Evolutionary conservation across 768 basidiomycete species (phyloP), one percentile per base, ranked within the genome.

Genomic region (Kwoniella pini): DNA sequence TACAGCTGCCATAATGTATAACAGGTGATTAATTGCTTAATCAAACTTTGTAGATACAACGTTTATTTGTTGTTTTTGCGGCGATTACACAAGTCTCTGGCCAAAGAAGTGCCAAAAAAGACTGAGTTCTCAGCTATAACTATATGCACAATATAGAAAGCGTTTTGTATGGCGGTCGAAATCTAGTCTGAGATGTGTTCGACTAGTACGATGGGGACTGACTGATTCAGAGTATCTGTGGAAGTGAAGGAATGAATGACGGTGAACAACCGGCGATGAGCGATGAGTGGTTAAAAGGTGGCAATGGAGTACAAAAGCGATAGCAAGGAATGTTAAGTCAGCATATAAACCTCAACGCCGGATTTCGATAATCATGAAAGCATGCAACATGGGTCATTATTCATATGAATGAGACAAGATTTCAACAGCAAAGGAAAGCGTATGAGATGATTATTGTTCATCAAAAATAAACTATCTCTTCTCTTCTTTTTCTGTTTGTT

Each of bases 1-100:
- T 28, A 69, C 62, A 27, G 71, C 71, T 40, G 71, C 67, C 71
- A 73, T 72, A 19, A 17, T 54, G 42, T 49, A 30, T 27, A 26
- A 19, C n/a, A 27, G 3, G 10, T 24, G 24, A 36, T 38, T 17
- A 17, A n/a, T 53, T 38, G 15, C 11, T 40, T 40, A 19, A 28
- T 19, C 10, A 38, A 19, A 24, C 11, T 11, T 15, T 31, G 52
- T 31, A 13, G 31, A 12, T 30, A 27, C 48, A 50, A 50, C 19
- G 30, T 42, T 19, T 9, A 13, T 5, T 42, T 30, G 48, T 17
- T 50, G 30, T 30, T 30, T 30, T 30, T 33, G 48, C 5, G 40
- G 19, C 6, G 40, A 42, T 11, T 6, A 19, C 5, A 42, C 40
- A 42, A 17, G 24, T 2, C 22, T 27, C 45, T 19, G 6, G 17